Conservation (phyloP, 2,329 filamentous ascomycete species). For the Zasmidium angulare region DNA sequence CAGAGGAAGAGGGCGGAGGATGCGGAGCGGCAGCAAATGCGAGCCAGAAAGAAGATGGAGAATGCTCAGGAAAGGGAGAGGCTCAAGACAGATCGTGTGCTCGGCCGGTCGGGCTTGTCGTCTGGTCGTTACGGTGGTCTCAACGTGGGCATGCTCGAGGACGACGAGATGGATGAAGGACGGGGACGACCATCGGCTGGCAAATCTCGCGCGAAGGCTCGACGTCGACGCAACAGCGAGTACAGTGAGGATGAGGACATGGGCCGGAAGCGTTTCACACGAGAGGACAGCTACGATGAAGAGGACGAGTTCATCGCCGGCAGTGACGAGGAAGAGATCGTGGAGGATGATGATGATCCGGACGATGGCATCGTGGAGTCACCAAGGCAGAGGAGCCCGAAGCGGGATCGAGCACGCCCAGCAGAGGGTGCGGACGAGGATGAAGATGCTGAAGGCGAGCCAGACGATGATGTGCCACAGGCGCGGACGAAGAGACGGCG, state of each 20-base stretch:
- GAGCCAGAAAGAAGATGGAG: conserved; percentile 59
- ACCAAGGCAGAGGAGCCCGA: conserved; percentile 37
- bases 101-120: conserved; percentile 51
- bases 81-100: conserved; percentile 52
- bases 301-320: conserved; percentile 76
- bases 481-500: conserved; percentile 44
- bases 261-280: conserved; percentile 62
- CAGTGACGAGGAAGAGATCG: conserved; percentile 69
- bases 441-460: conserved; percentile 35
- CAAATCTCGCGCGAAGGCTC: conserved; percentile 36
- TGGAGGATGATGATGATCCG: conserved; percentile 56
- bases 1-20: conserved; percentile 71
- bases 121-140: conserved; percentile 54
- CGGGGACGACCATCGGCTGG: conserved; percentile 26
- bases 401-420: conserved; percentile 34
- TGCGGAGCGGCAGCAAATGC: conserved; percentile 71
- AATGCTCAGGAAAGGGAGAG: conserved; percentile 66
- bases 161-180: conserved; percentile 46
- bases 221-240: conserved; percentile 42
- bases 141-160: conserved; percentile 70
- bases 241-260: conserved; percentile 77
- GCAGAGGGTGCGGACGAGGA: conserved; percentile 32
- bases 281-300: conserved; percentile 74
- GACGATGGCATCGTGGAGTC: conserved; percentile 46
- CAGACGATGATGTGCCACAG: conserved; percentile 34